Evolutionary conservation across 2,329 filamentous ascomycete genomes (phyloP).

Genomic region (Didymella sp.): DNA sequence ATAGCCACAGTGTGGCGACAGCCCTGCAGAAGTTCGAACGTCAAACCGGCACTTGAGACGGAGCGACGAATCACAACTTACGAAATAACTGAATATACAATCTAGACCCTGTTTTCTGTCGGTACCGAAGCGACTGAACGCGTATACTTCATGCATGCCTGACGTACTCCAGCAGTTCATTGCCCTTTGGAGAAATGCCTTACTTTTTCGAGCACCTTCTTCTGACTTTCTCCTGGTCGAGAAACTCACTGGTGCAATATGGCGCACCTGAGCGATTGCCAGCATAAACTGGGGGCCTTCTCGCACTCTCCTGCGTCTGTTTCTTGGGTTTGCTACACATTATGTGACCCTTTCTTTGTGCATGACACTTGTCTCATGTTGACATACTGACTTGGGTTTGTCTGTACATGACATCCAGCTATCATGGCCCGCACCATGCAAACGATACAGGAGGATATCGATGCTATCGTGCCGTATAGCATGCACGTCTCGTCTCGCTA

Average conservation of each 20-base stretch:
- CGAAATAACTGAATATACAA: constrained; percentile 5
- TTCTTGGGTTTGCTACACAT: background rate
- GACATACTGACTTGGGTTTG: too few species aligned
- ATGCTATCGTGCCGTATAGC: constrained; percentile 38
- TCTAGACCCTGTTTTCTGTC: constrained; percentile 9
- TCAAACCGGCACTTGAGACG: background rate
- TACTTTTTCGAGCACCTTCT: background rate
- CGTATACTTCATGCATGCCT: constrained; percentile 12
- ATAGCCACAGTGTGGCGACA: constrained; percentile 19
- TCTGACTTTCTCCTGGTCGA: background rate
- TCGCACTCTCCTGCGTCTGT: background rate
- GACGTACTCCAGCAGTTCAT: constrained; percentile 12
- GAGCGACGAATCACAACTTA: constrained; percentile 9
- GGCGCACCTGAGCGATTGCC: background rate
- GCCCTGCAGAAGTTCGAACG: background rate
- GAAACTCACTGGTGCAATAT: background rate
- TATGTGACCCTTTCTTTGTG: constrained; percentile 4
- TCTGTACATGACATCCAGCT: background rate
- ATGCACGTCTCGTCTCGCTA: constrained; percentile 67
- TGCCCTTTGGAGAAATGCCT: background rate
- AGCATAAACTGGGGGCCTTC: background rate
- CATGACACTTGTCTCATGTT: too few species aligned
- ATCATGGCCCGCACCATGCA: constrained; percentile 1
- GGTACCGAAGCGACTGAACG: background rate
- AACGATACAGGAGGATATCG: constrained; percentile 20